A percentile compares a stretch with the other conserved stretches of the same genome.
phyloP scores from a whole-genome alignment of 257 asterid genomes.

The Mentha longifolia region DNA sequence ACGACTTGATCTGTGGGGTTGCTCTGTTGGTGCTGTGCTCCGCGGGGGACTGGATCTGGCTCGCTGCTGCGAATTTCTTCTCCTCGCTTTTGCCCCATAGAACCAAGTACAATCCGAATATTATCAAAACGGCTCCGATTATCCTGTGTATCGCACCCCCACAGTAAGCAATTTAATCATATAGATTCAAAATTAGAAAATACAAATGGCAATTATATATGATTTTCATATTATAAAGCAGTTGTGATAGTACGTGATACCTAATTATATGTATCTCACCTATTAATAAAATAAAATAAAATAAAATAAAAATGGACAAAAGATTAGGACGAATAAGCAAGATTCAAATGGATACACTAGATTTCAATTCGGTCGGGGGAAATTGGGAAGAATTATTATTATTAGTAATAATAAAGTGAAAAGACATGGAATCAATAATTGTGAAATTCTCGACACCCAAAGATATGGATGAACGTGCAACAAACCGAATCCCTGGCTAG shows the following conservation, averaged over 20 bases:
- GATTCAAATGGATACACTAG: background rate
- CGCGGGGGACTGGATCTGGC: slow-evolving; percentile 66
- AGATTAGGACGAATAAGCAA: slow-evolving; percentile 12
- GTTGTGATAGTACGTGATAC: too few species aligned
- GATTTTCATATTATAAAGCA: too few species aligned
- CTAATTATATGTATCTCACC: too few species aligned
- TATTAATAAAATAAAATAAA: background rate
- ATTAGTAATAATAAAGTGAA: slow-evolving; percentile 29
- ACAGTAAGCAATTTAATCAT: background rate
- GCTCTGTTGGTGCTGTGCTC: slow-evolving; percentile 57
- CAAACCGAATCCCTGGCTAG: slow-evolving; percentile 14
- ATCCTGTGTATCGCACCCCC: slow-evolving; percentile 55
- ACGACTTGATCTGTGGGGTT: slow-evolving; percentile 60
- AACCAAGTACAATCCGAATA: slow-evolving; percentile 82
- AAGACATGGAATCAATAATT: slow-evolving; percentile 14
- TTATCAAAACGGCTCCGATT: slow-evolving; percentile 85
- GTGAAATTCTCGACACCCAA: slow-evolving; percentile 27
- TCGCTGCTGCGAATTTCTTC: slow-evolving; percentile 53
- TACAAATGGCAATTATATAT: too few species aligned
- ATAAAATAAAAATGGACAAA: background rate
- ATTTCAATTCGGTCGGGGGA: slow-evolving; percentile 32
- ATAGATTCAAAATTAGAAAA: background rate
- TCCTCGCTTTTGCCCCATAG: slow-evolving; percentile 96
- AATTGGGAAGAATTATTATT: slow-evolving; percentile 25
- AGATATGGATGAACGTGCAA: slow-evolving; percentile 21